Base-by-base conservation (phyloP, 1,284 basidiomycete genomes). In the Boletellus dicymbophilus region DNA sequence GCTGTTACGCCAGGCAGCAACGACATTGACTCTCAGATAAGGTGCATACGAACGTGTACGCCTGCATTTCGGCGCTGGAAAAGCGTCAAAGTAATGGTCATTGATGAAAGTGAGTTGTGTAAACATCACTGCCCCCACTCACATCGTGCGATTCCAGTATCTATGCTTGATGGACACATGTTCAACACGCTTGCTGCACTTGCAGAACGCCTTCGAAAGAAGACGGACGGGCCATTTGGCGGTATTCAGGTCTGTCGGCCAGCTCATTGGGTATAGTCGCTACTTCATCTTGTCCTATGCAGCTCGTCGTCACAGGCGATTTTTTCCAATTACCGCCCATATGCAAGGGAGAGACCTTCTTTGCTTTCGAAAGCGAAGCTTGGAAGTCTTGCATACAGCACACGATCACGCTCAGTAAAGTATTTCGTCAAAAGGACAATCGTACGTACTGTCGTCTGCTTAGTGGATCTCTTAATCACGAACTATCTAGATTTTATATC, bases 241-340 rank as follows among this genome's bases (percentile, higher is more conserved):
- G 90, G 90, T 2, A 88, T 94, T n/a, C 88, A 90, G 73, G 84
- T 82, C 48, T n/a, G 67, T 22, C 22, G 12, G 15, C 12, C 40
- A 7, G 18, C 11, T 18, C 26, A 21, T 20, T 28, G 18, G 9
- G 16, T 10, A 26, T 27, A n/a, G 23, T n/a, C 37, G 26, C 16
- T 39, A 21, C 3, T 15, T 21, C 27, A n/a, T 6, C 40, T 55
- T 30, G 49, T 34, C 6, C 27, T 22, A 21, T 31, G 22, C 21
- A 68, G 79, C 73, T 41, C 20, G 80, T 95, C 46, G 72, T 92
- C n/a, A 89, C 89, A 0, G 91, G 92, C 7, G 91, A 94, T 67
- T 94, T 94, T 68, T 93, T 92, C 70, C 92, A 95, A 67, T 75
- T 95, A 1, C 93, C 93, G 0, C 93, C 93, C 0, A 85, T 95